These are phyloP conservation scores for Candida koratica DNA, from an alignment of 805 yeast species.

Conservation along the genomic window DNA sequence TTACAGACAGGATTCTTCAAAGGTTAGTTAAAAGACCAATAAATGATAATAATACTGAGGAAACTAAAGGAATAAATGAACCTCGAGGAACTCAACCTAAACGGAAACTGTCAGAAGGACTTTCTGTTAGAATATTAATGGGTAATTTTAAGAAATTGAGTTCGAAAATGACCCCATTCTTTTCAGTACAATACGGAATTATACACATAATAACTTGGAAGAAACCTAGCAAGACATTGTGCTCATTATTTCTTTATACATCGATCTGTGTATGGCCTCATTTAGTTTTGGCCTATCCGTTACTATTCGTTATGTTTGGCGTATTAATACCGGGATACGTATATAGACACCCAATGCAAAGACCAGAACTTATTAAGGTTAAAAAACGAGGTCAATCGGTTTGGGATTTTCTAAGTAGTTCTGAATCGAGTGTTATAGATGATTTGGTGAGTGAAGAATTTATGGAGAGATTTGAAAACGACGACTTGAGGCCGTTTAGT, in stretches of 20 bases:
- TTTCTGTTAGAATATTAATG: constrained; percentile 55
- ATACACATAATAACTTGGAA: constrained; percentile 70
- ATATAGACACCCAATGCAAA: constrained; percentile 59
- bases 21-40: constrained; percentile 48
- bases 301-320: constrained; percentile 50
- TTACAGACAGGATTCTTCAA: constrained; percentile 56
- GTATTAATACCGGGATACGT: constrained; percentile 69
- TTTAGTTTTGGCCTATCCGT: constrained; percentile 60
- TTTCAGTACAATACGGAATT: constrained; percentile 58
- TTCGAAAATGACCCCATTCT: constrained; percentile 51
- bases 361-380: constrained; percentile 41
- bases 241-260: constrained; percentile 57
- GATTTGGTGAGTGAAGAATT: constrained; percentile 27
- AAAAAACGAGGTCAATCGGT: constrained; percentile 53
- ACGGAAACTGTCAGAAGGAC: constrained; percentile 42
- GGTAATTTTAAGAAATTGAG: constrained; percentile 58
- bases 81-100: constrained; percentile 43
- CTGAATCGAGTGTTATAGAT: constrained; percentile 30
- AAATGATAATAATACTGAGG: constrained; percentile 47
- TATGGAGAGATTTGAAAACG: constrained; percentile 11
- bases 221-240: constrained; percentile 64
- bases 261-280: constrained; percentile 70
- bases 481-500: constrained; percentile 12
- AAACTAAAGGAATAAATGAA: constrained; percentile 41
- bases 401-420: constrained; percentile 36